These are phyloP conservation scores for Herpotrichia juniperi DNA, from an alignment of 2,329 filamentous ascomycete species.

Conservation along the genomic window DNA sequence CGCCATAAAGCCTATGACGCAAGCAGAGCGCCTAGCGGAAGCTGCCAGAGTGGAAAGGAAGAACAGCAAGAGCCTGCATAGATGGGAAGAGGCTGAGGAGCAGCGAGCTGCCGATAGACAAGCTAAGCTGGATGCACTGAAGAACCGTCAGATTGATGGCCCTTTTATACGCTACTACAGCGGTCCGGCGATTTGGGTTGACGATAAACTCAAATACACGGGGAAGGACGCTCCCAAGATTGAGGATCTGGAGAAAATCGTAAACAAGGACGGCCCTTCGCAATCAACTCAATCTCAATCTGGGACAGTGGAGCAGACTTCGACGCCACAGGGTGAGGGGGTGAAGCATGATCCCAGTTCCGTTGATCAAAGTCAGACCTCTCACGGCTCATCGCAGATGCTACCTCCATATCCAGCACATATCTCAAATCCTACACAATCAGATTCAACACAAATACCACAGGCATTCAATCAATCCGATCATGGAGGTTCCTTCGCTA, in stretches of 20 bases:
- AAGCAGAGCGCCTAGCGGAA: conserved; percentile 82
- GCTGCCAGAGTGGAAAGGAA: conserved; percentile 82
- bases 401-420: conserved; percentile 13
- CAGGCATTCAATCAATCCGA: conserved; percentile 10
- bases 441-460: conserved; percentile 15
- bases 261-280: conserved; percentile 35
- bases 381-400: conserved; percentile 14
- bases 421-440: conserved; percentile 27
- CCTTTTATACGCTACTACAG: conserved; percentile 94
- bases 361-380: conserved; percentile 15
- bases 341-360: not conserved
- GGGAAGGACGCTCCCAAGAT: conserved; percentile 55
- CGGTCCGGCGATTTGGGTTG: conserved; percentile 82
- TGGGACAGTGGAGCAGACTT: conserved; percentile 2
- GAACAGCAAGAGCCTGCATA: conserved; percentile 88
- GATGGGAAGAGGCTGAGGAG: conserved; percentile 94
- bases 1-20: conserved; percentile 83
- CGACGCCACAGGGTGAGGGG: conserved; percentile 12
- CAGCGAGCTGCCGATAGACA: conserved; percentile 82
- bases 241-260: conserved; percentile 44
- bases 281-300: conserved; percentile 1
- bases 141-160: conserved; percentile 84
- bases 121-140: conserved; percentile 83
- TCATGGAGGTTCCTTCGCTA: conserved; percentile 22
- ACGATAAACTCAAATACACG: conserved; percentile 74